Base-by-base conservation (phyloP, 2,329 filamentous ascomycete genomes). In the Colletotrichum sp. region DNA sequence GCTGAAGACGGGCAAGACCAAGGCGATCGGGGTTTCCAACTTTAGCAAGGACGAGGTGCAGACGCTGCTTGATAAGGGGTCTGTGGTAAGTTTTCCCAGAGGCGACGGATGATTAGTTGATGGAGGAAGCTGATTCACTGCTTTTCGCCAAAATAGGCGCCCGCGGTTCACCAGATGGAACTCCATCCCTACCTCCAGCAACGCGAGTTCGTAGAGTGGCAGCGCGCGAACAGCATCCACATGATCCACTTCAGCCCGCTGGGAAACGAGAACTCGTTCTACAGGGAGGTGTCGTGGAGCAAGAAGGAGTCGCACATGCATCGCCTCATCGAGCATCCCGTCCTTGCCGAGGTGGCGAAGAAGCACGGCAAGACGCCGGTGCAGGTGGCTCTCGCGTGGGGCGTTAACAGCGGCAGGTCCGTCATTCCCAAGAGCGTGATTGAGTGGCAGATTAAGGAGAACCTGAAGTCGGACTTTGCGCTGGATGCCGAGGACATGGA, bases 81-180 rank as follows among this genome's bases (percentile, higher is more conserved):
- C 57, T n/a, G 26, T 32, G 57, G 57, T 30, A 60, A 28, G 16
- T 10, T 1, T 13, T 13, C 10, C 16, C 1, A 60, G 10, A 7
- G 3, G 4, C 4, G 26, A 5, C 16, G 9, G 16, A 13, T 30
- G 16, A 12, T 0, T 7, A 18, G 2, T 28, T 4, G 26, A 12
- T 60, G n/a, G 43, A 21, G 43, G 43, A 5, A 30, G 57, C 26
- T 60, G 26, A 60, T 0, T 3, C 9, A 60, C 57, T 52, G 18
- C 10, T n/a, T 48, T 7, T 48, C 38, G 38, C 3, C 38, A 48
- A 52, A n/a, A n/a, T 2, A 30, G 57, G 21, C 57, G 16, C 79
- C 79, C 60, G 79, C 79, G 21, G 68, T 79, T 83, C 67, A 93
- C 85, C 91, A 93, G 82, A 86, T 91, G 79, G 92, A 93, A 81